Base-by-base conservation (phyloP, 331 rosid genomes). In the Cydonia oblonga region DNA sequence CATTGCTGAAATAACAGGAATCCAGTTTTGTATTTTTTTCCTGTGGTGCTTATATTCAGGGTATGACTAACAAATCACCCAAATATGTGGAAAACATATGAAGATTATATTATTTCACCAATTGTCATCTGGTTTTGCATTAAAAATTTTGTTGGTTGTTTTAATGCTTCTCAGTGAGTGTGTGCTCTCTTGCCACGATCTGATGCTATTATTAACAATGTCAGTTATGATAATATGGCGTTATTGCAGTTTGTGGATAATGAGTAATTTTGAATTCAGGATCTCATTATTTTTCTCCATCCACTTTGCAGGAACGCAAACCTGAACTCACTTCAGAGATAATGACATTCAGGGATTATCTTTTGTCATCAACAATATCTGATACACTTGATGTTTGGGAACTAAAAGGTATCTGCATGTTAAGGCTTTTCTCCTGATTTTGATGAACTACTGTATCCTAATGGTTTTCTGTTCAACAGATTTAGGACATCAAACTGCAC, bases 381-480 rank as follows among this genome's bases (percentile, higher is more conserved):
- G 97, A 93, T 82, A 89, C 96, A 22, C 97, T 93, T 71, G 92
- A 93, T 80, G 96, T 93, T 81, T 93, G 97, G 98, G 97, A 93
- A 79, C 87, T 93, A 8, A 93, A 93, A 83, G 98, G 97, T 93
- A 79, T 78, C 79, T 58, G 46, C 51, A 72, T 42, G 56, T 66
- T 68, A 26, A 66, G 35, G 71, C 19, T 73, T 77, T 71, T n/a
- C 53, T 51, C 28, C 58, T 64, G 44, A 64, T 68, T 72, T 53
- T 60, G n/a, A 19, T 61, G 68, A 63, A 64, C 60, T 68, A 32
- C 26, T 32, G 26, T 61, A 58, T 71, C 49, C 69, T 33, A 79
- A 76, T 72, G 24, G 26, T 5, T 53, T 68, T 19, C 60, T 62
- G 74, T 70, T 83, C 70, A 63, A 87, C 90, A 93, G 97, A 93